These are phyloP conservation scores for Thinopyrum elongatum DNA, from an alignment of 176 grass and related monocot species.

Conservation along the genomic window DNA sequence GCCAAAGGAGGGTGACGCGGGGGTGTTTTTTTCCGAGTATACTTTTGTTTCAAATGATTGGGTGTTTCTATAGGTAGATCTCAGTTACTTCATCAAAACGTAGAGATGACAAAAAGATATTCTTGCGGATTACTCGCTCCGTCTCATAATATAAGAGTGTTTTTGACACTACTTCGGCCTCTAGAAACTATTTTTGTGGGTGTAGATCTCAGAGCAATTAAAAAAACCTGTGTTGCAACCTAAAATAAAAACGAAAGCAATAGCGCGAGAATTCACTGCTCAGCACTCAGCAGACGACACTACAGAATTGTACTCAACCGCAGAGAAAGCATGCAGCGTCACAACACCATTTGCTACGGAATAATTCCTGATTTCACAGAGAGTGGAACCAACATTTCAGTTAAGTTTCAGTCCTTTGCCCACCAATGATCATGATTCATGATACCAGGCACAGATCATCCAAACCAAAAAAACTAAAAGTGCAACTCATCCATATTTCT, in stretches of 20 bases:
- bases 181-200: not conserved
- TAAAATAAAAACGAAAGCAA: not conserved
- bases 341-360: not conserved
- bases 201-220: not conserved
- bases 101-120: not conserved
- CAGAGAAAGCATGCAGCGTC: not conserved
- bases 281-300: not conserved
- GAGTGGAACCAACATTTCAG: not conserved
- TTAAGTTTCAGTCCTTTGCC: not conserved
- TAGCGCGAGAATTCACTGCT: not conserved
- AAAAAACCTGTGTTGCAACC: not conserved
- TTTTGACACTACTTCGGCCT: not conserved
- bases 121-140: not conserved
- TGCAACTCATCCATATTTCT: too few species aligned
- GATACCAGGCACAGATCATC: not conserved
- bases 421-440: not conserved
- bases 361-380: constrained; percentile 2
- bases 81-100: not conserved
- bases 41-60: too few species aligned
- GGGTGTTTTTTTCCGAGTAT: too few species aligned
- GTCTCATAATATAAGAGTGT: too few species aligned
- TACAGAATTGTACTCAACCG: not conserved
- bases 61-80: not conserved
- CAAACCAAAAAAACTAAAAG: not conserved
- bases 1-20: too few species aligned